phyloP scores from a whole-genome alignment of 495 filamentous ascomycete genomes.

The Lasiosphaeria ovina region DNA sequence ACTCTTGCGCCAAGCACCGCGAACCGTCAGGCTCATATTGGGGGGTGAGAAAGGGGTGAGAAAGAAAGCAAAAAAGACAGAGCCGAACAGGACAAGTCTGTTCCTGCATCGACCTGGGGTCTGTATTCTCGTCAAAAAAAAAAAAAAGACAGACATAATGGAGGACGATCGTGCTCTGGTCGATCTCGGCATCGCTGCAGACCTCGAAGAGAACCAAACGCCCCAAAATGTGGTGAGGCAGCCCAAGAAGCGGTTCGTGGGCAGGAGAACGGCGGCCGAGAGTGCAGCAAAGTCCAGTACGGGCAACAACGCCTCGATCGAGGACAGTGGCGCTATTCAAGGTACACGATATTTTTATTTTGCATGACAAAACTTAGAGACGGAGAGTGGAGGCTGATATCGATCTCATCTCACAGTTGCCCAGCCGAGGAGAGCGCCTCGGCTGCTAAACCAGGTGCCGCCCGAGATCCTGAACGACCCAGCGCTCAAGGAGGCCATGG shows the following conservation, averaged over 20 bases:
- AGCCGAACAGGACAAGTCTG: not conserved
- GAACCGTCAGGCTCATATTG: too few species aligned
- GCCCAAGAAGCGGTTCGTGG: conserved; percentile 80
- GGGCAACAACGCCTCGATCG: conserved; percentile 49
- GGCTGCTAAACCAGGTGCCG: conserved; percentile 86
- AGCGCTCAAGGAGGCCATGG: conserved; percentile 85
- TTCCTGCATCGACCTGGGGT: not conserved
- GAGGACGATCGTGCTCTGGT: conserved; percentile 52
- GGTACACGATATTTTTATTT: conserved; percentile 22
- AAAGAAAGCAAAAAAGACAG: too few species aligned
- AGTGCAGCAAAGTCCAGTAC: conserved; percentile 52
- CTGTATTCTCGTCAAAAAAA: not conserved
- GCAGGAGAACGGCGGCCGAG: conserved; percentile 53
- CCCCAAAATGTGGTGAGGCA: conserved; percentile 42
- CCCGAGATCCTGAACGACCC: conserved; percentile 79
- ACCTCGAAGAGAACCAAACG: conserved; percentile 48
- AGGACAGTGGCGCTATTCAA: conserved; percentile 66
- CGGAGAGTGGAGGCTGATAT: conserved; percentile 11
- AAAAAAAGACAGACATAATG: conserved; percentile 33
- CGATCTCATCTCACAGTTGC: conserved; percentile 34
- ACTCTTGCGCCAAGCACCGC: too few species aligned
- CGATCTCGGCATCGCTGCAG: conserved; percentile 54
- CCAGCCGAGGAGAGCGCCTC: conserved; percentile 64
- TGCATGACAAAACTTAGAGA: not conserved
- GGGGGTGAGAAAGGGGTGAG: too few species aligned